These are phyloP conservation scores for Cruciata laevipes DNA, from an alignment of 257 asterid genomes.

Conservation along the genomic window DNA sequence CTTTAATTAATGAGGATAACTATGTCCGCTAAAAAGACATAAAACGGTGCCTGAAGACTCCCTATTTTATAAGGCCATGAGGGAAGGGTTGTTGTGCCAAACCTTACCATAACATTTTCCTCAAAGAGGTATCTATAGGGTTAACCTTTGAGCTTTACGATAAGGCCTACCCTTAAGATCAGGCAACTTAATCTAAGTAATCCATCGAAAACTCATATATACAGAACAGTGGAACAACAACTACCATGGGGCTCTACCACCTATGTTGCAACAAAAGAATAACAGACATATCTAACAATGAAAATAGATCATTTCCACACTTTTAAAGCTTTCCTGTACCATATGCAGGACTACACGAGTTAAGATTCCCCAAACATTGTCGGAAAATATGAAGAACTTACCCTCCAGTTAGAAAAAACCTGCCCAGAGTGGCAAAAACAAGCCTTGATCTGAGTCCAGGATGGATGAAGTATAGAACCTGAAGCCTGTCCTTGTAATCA, in stretches of 20 bases:
- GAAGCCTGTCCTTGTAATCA: slow-evolving; percentile 74
- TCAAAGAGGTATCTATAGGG: background rate
- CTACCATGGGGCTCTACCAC: background rate
- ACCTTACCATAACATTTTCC: background rate
- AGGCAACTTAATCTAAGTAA: background rate
- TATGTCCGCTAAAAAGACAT: background rate
- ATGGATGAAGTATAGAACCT: slow-evolving; percentile 76
- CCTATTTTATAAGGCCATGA: background rate
- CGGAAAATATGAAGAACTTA: slow-evolving; percentile 23
- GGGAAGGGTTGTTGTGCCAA: background rate
- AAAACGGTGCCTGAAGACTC: background rate
- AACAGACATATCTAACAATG: background rate
- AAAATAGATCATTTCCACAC: background rate
- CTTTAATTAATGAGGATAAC: too few species aligned
- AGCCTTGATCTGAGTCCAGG: slow-evolving; percentile 89
- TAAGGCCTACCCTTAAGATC: background rate
- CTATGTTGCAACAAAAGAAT: background rate
- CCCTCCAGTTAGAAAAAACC: slow-evolving; percentile 89
- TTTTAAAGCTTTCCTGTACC: background rate
- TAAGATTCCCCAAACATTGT: background rate
- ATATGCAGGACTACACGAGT: background rate
- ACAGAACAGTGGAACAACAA: background rate
- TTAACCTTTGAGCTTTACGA: background rate
- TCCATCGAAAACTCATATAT: background rate
- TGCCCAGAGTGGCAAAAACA: slow-evolving; percentile 81